phyloP scores from a whole-genome alignment of 1,284 basidiomycete species.

The Rhizoctonia solani region DNA sequence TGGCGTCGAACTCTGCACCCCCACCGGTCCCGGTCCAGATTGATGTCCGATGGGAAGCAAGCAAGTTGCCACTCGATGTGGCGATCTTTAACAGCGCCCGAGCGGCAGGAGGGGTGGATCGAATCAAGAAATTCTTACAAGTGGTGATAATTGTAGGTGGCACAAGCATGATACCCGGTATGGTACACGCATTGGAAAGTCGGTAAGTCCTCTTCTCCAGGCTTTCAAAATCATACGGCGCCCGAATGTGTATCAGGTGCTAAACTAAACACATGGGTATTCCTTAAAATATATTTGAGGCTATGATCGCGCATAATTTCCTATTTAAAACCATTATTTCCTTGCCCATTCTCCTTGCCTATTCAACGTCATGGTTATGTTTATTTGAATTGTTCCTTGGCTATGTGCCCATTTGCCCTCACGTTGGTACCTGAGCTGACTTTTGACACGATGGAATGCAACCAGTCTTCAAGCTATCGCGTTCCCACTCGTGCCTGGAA shows the following conservation, averaged over 20 bases:
- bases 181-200: slow-evolving; percentile 78
- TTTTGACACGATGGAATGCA: neutral
- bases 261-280: neutral
- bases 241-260: neutral
- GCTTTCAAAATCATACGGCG: neutral
- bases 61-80: slow-evolving; percentile 89
- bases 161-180: slow-evolving; percentile 71
- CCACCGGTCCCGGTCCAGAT: slow-evolving; percentile 46
- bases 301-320: no score
- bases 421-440: neutral
- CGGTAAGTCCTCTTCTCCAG: slow-evolving; percentile 54
- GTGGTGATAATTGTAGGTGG: slow-evolving; percentile 90
- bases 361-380: no score
- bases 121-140: slow-evolving; percentile 86
- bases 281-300: neutral
- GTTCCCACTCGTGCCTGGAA: slow-evolving; percentile 75
- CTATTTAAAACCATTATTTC: no score
- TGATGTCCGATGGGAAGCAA: slow-evolving; percentile 82
- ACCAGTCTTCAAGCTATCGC: slow-evolving; percentile 79
- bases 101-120: slow-evolving; percentile 83
- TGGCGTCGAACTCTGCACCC: neutral
- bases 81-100: slow-evolving; percentile 92
- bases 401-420: slow-evolving; percentile 38
- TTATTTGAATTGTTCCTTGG: slow-evolving; percentile 31
- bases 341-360: no score